phyloP scores from a whole-genome alignment of 768 basidiomycete species.

The Mycena chlorophos region DNA sequence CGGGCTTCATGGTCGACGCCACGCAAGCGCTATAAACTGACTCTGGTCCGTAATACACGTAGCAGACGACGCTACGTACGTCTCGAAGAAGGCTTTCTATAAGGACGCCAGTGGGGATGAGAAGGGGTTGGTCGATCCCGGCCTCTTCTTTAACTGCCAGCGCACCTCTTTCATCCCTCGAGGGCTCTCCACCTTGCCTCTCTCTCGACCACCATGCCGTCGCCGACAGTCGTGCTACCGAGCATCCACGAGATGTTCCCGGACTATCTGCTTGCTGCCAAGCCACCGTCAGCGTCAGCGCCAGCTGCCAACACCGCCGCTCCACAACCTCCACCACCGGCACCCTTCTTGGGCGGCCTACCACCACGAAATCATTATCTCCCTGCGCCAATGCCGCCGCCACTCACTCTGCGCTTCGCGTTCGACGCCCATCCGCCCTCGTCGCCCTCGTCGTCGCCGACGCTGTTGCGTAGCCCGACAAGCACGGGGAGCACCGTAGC shows the following conservation, averaged over 20 bases:
- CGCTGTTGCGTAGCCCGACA: not conserved
- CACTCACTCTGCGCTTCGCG: not conserved
- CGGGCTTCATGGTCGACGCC: no score
- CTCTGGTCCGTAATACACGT: no score
- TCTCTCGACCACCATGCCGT: not conserved
- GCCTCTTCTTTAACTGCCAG: not conserved
- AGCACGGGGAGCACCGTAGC: not conserved
- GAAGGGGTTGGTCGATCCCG: not conserved
- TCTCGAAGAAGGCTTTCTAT: not conserved
- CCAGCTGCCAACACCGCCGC: not conserved
- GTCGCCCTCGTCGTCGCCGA: not conserved
- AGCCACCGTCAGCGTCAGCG: not conserved
- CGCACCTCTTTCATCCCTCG: not conserved
- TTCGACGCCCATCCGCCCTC: not conserved
- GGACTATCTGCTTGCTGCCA: not conserved
- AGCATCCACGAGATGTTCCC: slow-evolving; percentile 1
- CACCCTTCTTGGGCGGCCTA: not conserved
- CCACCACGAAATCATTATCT: not conserved
- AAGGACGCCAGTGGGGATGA: no score
- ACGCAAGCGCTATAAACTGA: no score
- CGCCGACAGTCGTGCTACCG: not conserved
- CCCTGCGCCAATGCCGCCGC: not conserved
- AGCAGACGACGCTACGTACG: not conserved
- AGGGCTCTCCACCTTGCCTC: not conserved
- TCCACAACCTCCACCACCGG: not conserved